phyloP scores from a whole-genome alignment of 805 yeast species.

The Ogataea polymorpha region DNA sequence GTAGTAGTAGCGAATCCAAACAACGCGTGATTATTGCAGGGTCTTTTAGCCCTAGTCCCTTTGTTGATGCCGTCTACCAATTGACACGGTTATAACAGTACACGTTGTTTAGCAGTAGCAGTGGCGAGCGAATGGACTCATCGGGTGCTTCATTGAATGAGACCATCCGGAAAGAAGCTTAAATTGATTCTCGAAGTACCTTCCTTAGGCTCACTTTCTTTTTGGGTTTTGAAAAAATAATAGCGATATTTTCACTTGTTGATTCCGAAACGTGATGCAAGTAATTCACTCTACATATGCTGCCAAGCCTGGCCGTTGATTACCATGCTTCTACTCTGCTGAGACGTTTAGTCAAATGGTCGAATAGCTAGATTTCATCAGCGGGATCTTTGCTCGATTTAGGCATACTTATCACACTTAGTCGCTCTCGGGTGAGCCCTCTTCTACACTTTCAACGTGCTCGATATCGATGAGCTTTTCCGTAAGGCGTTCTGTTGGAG shows the following conservation, averaged over 20 bases:
- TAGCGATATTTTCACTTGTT: neutral
- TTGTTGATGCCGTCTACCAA: conserved; percentile 1
- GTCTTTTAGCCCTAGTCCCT: conserved; percentile 1
- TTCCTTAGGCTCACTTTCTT: conserved; percentile 1
- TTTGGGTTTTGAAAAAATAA: neutral
- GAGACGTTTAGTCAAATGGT: neutral
- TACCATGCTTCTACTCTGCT: conserved; percentile 1
- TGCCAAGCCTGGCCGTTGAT: conserved; percentile 1
- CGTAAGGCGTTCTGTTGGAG: neutral
- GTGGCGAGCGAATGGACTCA: conserved; percentile 1
- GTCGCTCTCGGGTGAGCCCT: conserved; percentile 1
- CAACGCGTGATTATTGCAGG: conserved; percentile 1
- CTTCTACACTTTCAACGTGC: conserved; percentile 5
- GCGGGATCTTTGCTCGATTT: neutral
- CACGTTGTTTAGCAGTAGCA: conserved; percentile 1
- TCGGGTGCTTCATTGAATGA: conserved; percentile 1
- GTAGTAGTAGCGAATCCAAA: neutral
- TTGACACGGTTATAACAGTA: neutral
- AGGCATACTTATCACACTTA: neutral
- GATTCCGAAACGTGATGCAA: conserved; percentile 1
- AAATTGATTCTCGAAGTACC: neutral
- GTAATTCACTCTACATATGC: neutral
- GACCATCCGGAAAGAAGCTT: conserved; percentile 1
- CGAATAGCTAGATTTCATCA: conserved; percentile 1
- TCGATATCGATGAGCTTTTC: conserved; percentile 2